Percentiles rank a stretch among this genome's conserved stretches.
Conservation (phyloP, 179 eudicot genomes). For the Nepenthes alata region DNA sequence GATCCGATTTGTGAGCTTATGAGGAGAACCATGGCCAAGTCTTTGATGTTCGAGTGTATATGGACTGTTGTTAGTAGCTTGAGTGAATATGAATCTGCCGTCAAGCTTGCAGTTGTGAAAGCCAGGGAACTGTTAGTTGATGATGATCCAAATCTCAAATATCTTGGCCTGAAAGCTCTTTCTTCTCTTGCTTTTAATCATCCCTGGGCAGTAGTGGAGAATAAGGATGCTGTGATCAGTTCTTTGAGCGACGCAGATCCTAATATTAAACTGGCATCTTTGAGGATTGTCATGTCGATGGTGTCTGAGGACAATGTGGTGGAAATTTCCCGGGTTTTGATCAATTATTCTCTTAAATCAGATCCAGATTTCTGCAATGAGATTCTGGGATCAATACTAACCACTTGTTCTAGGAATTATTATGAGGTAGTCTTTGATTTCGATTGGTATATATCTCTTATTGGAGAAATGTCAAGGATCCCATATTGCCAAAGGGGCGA, state of each 20-base stretch:
- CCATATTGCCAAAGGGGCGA: conserved; percentile 78
- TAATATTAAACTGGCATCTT: conserved; percentile 62
- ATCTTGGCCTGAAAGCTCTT: conserved; percentile 71
- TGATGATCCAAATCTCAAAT: conserved; percentile 77
- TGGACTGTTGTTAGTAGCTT: conserved; percentile 54
- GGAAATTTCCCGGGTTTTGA: conserved; percentile 59
- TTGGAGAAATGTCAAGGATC: conserved; percentile 78
- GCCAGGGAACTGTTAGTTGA: conserved; percentile 62
- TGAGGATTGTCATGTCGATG: conserved; percentile 75
- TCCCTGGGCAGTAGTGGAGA: conserved; percentile 63
- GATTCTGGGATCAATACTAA: conserved; percentile 60
- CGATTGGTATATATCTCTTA: conserved; percentile 80
- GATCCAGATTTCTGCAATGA: conserved; percentile 85
- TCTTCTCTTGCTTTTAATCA: conserved; percentile 39
- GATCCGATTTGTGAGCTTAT: conserved; percentile 78
- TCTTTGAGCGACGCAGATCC: conserved; percentile 72
- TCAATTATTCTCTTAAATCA: conserved; percentile 71
- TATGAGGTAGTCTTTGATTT: conserved; percentile 75
- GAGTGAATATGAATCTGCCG: conserved; percentile 58
- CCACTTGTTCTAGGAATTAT: conserved; percentile 52
- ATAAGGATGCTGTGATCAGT: conserved; percentile 68
- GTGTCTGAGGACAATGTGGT: conserved; percentile 74
- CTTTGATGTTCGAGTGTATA: conserved; percentile 78
- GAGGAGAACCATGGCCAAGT: conserved; percentile 57
- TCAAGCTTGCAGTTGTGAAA: conserved; percentile 61